Conservation (phyloP, 2,329 filamentous ascomycete genomes). For the Rutstroemia sp. region DNA sequence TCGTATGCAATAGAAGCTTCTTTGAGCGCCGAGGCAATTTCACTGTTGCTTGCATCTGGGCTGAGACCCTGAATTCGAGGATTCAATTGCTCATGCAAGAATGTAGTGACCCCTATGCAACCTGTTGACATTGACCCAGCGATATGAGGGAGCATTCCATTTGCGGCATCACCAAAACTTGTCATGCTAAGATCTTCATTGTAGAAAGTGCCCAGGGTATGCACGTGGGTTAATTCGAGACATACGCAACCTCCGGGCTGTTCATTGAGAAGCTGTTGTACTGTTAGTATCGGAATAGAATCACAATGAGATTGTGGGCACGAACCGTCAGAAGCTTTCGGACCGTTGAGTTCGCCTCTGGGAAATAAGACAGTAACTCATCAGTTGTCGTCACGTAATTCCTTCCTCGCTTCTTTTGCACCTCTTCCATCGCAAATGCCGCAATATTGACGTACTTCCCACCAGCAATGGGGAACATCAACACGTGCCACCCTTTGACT, state of each 20-base stretch:
- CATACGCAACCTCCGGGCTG: conserved; percentile 6
- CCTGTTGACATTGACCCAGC: conserved; percentile 12
- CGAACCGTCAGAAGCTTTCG: conserved; percentile 7
- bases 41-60: conserved; percentile 9
- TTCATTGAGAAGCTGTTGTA: conserved; percentile 2
- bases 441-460: conserved; percentile 9
- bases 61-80: conserved; percentile 2
- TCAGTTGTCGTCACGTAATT: conserved; percentile 8
- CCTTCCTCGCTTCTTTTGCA: conserved; percentile 10
- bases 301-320: neutral
- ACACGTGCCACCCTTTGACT: conserved; percentile 6
- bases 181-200: conserved; percentile 10
- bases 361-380: conserved; percentile 11
- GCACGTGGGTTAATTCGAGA: conserved; percentile 8
- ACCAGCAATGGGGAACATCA: conserved; percentile 9
- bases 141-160: conserved; percentile 13
- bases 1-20: conserved; percentile 8
- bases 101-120: conserved; percentile 11
- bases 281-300: neutral
- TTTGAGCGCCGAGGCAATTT: conserved; percentile 6
- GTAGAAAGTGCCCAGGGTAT: conserved; percentile 4
- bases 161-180: conserved; percentile 11
- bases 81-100: conserved; percentile 11
- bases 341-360: conserved; percentile 6
- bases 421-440: conserved; percentile 7